Base-by-base conservation (phyloP, 768 basidiomycete species). In the Pleurotus salmoneostramineus region DNA sequence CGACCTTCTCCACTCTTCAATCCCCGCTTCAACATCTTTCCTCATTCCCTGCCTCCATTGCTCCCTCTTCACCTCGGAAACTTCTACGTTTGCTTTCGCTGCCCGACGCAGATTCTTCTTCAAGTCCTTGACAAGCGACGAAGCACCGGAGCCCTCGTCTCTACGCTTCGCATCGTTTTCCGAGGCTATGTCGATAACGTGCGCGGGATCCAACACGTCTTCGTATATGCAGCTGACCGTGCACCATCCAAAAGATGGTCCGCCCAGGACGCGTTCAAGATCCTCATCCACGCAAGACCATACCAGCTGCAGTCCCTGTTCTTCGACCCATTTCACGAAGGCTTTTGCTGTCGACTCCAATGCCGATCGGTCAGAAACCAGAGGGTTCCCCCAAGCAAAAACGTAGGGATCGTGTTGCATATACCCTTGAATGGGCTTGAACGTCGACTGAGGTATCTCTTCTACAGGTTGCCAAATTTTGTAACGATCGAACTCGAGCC, bases 351-450 rank as follows among this genome's bases (percentile, higher is more conserved):
- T 73, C 3, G 67, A 63, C 27, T 58, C 59, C 15, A 79, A 67
- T 3, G 76, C 77, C 3, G 68, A 65, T 6, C 65, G 61, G 42
- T 71, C 67, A 0, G 78, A 78, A 34, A 83, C 77, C 27, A 88
- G 74, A 2, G 87, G 88, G 61, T 83, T 79, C 3, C 87, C 87
- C 77, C 84, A 88, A 3, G 80, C 78, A 59, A 89, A 83, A 6
- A 81, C 74, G 64, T 81, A 85, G 3, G 73, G 69, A 51, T 78
- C 75, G 11, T 27, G 50, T 5, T 76, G 73, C 66, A 86, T 81
- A 70, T 84, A 88, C 3, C 84, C 86, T 46, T 87, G 78, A 0
- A 86, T 80, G 2, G 83, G 79, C 0, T 64, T 62, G 57, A 79
- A 81, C 1, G 72, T 68, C 2, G 76, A 78, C 56, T 72, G 67